Percentiles rank a stretch among this genome's conserved stretches.
phyloP scores from a whole-genome alignment of 192 early-diverging fungal species.

The Coemansia sp. region DNA sequence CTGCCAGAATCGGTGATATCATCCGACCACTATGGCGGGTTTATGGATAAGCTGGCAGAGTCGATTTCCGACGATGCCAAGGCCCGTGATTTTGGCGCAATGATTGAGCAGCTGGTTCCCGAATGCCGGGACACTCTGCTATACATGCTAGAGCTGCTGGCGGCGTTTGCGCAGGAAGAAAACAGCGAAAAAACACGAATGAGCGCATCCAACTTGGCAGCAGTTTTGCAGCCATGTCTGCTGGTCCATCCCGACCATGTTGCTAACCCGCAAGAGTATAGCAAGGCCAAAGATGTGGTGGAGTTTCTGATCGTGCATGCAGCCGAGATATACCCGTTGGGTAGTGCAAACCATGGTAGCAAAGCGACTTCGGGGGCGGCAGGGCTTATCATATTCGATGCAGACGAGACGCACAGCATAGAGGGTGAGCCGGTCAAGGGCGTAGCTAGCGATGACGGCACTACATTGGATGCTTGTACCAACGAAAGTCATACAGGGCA shows the following conservation, averaged over 20 bases:
- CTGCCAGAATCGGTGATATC: slow-evolving; percentile 75
- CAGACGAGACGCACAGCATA: background rate
- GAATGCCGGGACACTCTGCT: slow-evolving; percentile 67
- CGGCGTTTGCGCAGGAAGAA: slow-evolving; percentile 36
- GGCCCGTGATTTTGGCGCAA: slow-evolving; percentile 53
- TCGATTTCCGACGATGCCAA: slow-evolving; percentile 38
- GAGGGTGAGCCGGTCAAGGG: slow-evolving; percentile 10
- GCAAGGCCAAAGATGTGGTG: slow-evolving; percentile 68
- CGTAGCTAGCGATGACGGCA: slow-evolving; percentile 35
- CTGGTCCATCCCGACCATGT: slow-evolving; percentile 71
- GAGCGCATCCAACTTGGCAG: slow-evolving; percentile 71
- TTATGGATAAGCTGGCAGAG: slow-evolving; percentile 61
- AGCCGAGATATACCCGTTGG: slow-evolving; percentile 15
- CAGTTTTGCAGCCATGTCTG: slow-evolving; percentile 73
- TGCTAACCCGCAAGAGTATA: slow-evolving; percentile 70
- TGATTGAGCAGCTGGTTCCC: slow-evolving; percentile 58
- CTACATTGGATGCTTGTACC: slow-evolving; percentile 9
- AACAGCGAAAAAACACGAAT: slow-evolving; percentile 62
- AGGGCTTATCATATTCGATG: slow-evolving; percentile 30
- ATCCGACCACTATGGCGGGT: slow-evolving; percentile 61
- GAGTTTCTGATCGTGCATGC: slow-evolving; percentile 68
- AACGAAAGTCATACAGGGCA: background rate
- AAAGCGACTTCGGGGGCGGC: background rate
- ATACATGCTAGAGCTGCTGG: slow-evolving; percentile 66
- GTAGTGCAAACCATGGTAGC: background rate